Evolutionary conservation across 495 filamentous ascomycete genomes (phyloP), one percentile per base, ranked within the genome.

Genomic region (Astrothelium macrocarpum): DNA sequence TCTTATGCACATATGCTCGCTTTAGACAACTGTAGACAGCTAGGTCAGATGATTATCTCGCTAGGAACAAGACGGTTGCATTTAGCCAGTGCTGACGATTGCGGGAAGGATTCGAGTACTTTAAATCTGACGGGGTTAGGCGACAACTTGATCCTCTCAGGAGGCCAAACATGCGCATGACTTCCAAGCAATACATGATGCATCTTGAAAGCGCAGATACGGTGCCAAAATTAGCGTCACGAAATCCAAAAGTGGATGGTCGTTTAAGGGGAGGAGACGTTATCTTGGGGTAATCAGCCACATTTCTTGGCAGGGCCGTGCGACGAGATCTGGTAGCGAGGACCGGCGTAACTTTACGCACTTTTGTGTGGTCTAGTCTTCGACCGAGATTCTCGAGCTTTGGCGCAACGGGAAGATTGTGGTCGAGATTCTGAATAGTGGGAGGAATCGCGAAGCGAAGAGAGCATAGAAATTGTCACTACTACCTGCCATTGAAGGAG

Each of bases 201-300:
- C 49, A 56, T 56, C 49, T 56, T 29, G 49, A 25, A 56, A 29
- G 49, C 25, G 25, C 12, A 56, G 49, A 56, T 49, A 49, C 4
- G 25, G 25, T n/a, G 49, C 49, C 49, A 56, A 56, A 56, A 28
- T 56, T 56, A 56, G 49, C 16, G 49, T 28, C 49, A 56, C 20
- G 16, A 32, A 56, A 25, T 9, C 49, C 49, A 2, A 29, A 56
- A 56, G 49, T 56, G 25, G 49, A 29, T 56, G 26, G 5, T 56
- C 11, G 49, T 56, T 56, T 9, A 49, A 10, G 20, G 9, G 34
- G 25, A 56, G 12, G 49, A 25, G 25, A 56, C 49, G 25, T 5
- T 20, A 56, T 56, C 23, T 56, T 16, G 49, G 20, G 5, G 49
- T 28, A 5, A 20, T 56, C 49, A 56, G 49, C 49, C 49, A 56